Percentiles rank a stretch among this genome's conserved stretches.
phyloP scores from a whole-genome alignment of 441 rosid genomes.

The Macaranga tanarius region DNA sequence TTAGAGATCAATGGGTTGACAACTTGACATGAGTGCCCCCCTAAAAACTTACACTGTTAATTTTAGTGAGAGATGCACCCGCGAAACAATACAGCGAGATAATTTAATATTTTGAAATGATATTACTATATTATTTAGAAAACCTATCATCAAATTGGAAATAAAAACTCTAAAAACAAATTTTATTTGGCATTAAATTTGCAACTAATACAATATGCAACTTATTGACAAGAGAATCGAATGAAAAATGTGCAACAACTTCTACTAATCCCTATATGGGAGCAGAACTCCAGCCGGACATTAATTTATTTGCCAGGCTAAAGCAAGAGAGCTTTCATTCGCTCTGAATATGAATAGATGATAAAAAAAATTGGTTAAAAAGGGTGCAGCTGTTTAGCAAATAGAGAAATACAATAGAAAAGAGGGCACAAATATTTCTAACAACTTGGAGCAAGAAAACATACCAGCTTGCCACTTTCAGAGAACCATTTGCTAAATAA shows the following conservation, averaged over 20 bases:
- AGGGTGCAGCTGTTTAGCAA: not conserved
- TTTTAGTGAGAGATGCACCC: not conserved
- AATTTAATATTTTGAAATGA: not conserved
- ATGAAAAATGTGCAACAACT: not conserved
- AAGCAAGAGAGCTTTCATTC: not conserved
- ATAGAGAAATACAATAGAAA: not conserved
- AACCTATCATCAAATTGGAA: not conserved
- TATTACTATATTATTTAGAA: not conserved
- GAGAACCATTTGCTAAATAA: constrained; percentile 99
- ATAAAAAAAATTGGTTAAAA: not conserved
- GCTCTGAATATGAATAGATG: not conserved
- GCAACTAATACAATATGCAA: not conserved
- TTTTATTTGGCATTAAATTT: not conserved
- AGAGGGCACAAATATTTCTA: not conserved
- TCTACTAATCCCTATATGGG: not conserved
- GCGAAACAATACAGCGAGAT: not conserved
- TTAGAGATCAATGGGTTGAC: not conserved
- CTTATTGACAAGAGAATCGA: not conserved
- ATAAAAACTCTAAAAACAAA: not conserved
- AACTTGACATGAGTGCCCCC: not conserved
- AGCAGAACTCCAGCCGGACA: not conserved
- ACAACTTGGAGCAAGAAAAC: constrained; percentile 24
- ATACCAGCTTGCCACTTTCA: constrained; percentile 96
- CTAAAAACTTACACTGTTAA: not conserved
- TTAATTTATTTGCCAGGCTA: not conserved